Evolutionary conservation across 257 asterid species (phyloP).

Genomic region (Capsicum chinense): DNA sequence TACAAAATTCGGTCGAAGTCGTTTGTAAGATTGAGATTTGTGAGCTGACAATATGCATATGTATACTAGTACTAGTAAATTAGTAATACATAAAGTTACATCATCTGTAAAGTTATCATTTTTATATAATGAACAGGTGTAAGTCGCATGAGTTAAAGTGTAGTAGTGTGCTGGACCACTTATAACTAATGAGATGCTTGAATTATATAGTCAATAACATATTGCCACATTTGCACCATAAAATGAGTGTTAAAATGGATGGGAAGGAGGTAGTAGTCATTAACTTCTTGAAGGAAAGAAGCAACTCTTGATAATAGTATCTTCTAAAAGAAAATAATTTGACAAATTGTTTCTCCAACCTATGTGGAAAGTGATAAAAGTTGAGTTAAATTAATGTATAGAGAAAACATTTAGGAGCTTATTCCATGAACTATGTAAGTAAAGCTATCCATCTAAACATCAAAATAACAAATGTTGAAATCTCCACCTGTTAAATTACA

Average conservation of each 20-base stretch:
- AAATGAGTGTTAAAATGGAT: neutral
- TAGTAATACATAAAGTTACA: too few species aligned
- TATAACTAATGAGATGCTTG: neutral
- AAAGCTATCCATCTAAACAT: neutral
- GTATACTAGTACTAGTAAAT: too few species aligned
- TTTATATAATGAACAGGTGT: constrained; percentile 13
- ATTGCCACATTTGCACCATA: neutral
- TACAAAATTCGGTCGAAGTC: neutral
- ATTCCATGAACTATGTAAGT: neutral
- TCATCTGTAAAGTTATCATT: neutral
- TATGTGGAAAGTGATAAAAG: neutral
- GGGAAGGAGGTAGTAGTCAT: too few species aligned
- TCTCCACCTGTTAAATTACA: too few species aligned
- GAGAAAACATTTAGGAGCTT: neutral
- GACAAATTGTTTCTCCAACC: neutral
- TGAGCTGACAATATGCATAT: too few species aligned
- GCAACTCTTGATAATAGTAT: too few species aligned
- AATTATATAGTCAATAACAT: neutral
- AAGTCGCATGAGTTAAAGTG: neutral
- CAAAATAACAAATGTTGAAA: too few species aligned
- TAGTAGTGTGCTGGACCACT: neutral
- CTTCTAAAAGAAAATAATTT: neutral
- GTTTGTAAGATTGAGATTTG: too few species aligned
- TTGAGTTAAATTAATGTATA: neutral
- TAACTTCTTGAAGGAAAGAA: too few species aligned